phyloP scores from a whole-genome alignment of 108 stramenopile genomes.

The Nannochloropsis gaditana region DNA sequence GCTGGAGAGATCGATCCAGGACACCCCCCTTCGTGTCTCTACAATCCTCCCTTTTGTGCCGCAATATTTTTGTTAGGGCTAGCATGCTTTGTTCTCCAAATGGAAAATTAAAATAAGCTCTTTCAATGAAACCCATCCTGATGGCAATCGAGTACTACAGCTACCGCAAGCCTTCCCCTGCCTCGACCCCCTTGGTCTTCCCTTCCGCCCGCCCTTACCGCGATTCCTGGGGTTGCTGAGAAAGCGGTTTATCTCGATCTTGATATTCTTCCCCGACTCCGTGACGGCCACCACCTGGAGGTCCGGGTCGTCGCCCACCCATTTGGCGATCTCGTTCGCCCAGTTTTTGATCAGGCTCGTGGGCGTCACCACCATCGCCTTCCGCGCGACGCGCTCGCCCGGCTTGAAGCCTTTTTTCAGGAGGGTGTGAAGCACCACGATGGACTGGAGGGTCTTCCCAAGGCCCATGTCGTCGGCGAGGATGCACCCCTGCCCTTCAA shows the following conservation, averaged over 20 bases:
- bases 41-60: too few relatives aligned
- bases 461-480: constrained; percentile 81
- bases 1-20: too few relatives aligned
- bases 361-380: constrained; percentile 88
- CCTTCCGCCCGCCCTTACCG: neutral
- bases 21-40: too few relatives aligned
- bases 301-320: constrained; percentile 60
- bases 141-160: too few relatives aligned
- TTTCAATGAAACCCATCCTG: too few relatives aligned
- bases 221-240: neutral
- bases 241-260: constrained; percentile 21
- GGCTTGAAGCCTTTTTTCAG: constrained; percentile 78
- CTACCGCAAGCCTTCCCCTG: too few relatives aligned
- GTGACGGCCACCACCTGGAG: constrained; percentile 64
- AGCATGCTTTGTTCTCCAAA: too few relatives aligned
- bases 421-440: constrained; percentile 85
- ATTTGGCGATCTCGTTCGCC: constrained; percentile 96
- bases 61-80: too few relatives aligned
- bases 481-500: constrained; percentile 72
- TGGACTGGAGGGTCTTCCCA: constrained; percentile 84
- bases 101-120: too few relatives aligned
- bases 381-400: constrained; percentile 71
- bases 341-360: constrained; percentile 96
- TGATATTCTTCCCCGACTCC: constrained; percentile 57
- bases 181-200: neutral